phyloP scores from a whole-genome alignment of 305 asterid species.

The Petunia hybrid region DNA sequence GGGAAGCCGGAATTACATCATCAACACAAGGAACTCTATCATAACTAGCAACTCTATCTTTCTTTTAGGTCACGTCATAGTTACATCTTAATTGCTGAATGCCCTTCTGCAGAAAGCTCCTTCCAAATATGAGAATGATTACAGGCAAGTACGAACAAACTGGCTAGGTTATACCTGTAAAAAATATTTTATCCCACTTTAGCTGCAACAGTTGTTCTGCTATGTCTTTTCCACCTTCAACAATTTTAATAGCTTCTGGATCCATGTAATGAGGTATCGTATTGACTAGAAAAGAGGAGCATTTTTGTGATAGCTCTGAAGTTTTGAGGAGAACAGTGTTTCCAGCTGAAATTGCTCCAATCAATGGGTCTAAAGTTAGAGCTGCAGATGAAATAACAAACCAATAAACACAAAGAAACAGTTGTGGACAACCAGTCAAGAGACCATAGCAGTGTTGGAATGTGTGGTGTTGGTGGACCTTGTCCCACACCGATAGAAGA shows the following conservation, averaged over 20 bases:
- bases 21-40: slow-evolving; percentile 2
- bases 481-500: no score
- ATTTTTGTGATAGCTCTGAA: slow-evolving; percentile 84
- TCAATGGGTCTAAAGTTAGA: slow-evolving; percentile 74
- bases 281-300: slow-evolving; percentile 67
- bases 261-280: slow-evolving; percentile 76
- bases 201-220: slow-evolving; percentile 67
- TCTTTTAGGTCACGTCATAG: slow-evolving; percentile 21
- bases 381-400: slow-evolving; percentile 51
- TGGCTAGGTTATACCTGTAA: slow-evolving; percentile 68
- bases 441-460: no score
- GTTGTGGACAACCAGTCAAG: background rate
- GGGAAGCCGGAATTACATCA: background rate
- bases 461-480: no score
- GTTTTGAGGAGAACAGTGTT: slow-evolving; percentile 76
- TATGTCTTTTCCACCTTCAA: slow-evolving; percentile 75
- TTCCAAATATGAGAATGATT: slow-evolving; percentile 24
- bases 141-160: background rate
- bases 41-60: background rate
- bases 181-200: slow-evolving; percentile 93
- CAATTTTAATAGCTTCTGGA: slow-evolving; percentile 63
- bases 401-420: slow-evolving; percentile 30
- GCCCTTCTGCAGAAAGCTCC: background rate
- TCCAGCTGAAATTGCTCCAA: slow-evolving; percentile 96
- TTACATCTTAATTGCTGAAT: slow-evolving; percentile 7